Base-by-base conservation (phyloP, 2,329 filamentous ascomycete genomes). In the Paraphaeosphaeria minitans region DNA sequence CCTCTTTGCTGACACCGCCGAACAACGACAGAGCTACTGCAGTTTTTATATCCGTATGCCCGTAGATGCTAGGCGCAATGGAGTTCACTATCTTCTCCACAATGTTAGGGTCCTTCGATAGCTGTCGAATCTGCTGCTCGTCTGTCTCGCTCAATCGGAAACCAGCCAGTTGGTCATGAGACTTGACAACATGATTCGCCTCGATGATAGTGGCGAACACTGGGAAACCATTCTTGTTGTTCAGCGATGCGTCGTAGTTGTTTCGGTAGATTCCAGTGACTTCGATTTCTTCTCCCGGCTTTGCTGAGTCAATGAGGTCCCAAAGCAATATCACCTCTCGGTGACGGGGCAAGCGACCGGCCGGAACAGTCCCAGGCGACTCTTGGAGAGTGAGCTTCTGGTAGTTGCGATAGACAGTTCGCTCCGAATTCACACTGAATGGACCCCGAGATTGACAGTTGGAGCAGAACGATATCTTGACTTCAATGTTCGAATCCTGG, bases 381-480 rank as follows among this genome's bases (percentile, higher is more conserved):
- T 99, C 95, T 73, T 99, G 95, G 13, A 99, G 85, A 0, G 95
- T 99, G 68, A 99, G 83, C 75, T 97, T 99, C 77, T 99, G 95
- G 79, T 97, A 99, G 78, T 99, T 99, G 63, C 95, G 90, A 80
- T 99, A 99, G 16, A 99, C 91, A 0, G 95, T 99, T 83, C 97
- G 96, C 76, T 98, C 95, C 4, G 93, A 95, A 80, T 98, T 98
- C 65, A 99, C 82, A 0, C 89, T 96, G 74, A 99, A 99, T 0
- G 95, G 96, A 0, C 95, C 95, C 42, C 92, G 89, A 41, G 92
- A 96, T 79, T 98, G 94, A 79, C 95, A 99, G 75, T 91, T 95
- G 74, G 97, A 94, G 75, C 95, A 99, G 82, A 91, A 99, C 0
- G 91, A 92, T 68, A 99, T 92, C 79, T 94, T 97, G 73, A 99